Evolutionary conservation across 2,329 filamentous ascomycete genomes (phyloP), one percentile per base, ranked within the genome.

Genomic region (Apiospora saccharicola): DNA sequence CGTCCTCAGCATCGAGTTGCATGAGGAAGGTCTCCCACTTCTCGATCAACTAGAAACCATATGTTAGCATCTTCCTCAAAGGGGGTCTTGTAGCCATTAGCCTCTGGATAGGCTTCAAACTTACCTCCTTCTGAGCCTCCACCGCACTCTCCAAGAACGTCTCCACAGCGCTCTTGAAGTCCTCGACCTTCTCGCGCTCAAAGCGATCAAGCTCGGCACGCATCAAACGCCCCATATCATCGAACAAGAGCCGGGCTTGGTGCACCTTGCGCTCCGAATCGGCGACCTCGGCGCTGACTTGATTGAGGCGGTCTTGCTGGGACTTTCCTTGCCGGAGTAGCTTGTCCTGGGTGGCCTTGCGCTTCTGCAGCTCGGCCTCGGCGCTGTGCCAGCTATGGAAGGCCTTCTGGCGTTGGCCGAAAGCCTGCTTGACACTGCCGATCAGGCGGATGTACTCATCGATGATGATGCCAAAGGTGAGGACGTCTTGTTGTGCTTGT

Each of bases 1-100:
- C 94, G 73, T 98, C 96, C 78, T 98, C 96, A 12, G 94, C 93
- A 80, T 99, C 96, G 61, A 99, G 87, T 81, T 98, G 96, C 88
- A 98, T 92, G 70, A 99, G 87, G 86, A 98, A 99, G 0, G 96
- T 98, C 84, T 99, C 96, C 96, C 96, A 99, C 74, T 98, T 92
- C 83, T 99, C 96, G 79, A 91, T 91, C 75, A 90, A 83, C 87
- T 90, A 74, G 24, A 10, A 53, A 70, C 67, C 41, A 3, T 30
- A 47, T 46, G 24, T 68, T 46, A 68, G 26, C 26, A 68, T 47
- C 53, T 68, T n/a, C 49, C 34, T 68, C 69, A 74, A 4, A 19
- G 5, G 13, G 19, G 2, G 16, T 46, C 44, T 46, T 5, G 16
- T 10, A 6, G 19, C 4, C 5, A 47, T 19, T 6, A 19, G 8